Evolutionary conservation across 345 rosid species (phyloP), one percentile per base, ranked within the genome.

Genomic region (Microcos paniculata): DNA sequence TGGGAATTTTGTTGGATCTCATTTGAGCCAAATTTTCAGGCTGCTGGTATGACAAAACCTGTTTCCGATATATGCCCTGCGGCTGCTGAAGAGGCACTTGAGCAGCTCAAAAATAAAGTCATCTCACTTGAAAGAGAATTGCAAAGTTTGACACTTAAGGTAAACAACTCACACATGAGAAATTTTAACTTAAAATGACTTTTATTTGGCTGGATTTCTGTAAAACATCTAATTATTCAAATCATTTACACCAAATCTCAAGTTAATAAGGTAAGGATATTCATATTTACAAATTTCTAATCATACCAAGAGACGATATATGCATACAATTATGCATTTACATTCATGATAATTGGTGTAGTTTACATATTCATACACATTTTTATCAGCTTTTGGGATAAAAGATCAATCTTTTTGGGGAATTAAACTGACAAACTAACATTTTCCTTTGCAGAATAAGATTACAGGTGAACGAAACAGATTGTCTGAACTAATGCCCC

Each of bases 21-120:
- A 40, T 35, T 6, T 56, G n/a, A 58, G 33, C 24, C 46, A 38
- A 76, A 76, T 13, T 74, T 82, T 58, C 85, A 89, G 93, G 94
- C 79, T 21, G 90, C 94, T 33, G 91, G 94, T 82, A 81, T 86
- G 75, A 76, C 87, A 67, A 88, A 87, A 75, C 84, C 85, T 45
- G 76, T 72, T 23, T 77, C 91, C 26, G 87, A 90, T 62, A 71
- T 89, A 75, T 86, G 81, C 84, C 94, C 94, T 46, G 83, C 80
- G 31, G 80, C 80, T 56, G 98, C 97, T 48, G 94, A 92, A 86
- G 97, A 90, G 69, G 97, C 92, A 21, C 92, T 94, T 23, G 90
- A 84, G 70, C 91, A 86, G 55, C 88, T 94, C 35, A 86, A 82
- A 81, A 79, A 67, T 74, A 92, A 82, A 85, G 57, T 92, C 63